Evolutionary conservation across 768 basidiomycete species (phyloP).

Genomic region (Erythrobasidium yunnanense): DNA sequence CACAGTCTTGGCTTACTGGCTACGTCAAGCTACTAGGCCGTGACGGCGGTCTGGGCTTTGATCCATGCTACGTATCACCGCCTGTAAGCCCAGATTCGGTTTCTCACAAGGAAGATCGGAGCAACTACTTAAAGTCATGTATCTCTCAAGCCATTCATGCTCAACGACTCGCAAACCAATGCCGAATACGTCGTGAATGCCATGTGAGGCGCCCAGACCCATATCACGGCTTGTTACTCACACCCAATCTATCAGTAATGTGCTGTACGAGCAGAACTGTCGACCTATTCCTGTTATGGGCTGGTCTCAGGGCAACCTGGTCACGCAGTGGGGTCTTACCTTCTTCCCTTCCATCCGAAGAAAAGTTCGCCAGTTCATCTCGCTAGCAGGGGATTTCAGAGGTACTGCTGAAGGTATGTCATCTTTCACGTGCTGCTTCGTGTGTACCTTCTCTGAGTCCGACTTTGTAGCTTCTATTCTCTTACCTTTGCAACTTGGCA

Average conservation of each 20-base stretch:
- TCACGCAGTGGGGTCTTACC: conserved; percentile 23
- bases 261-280: background rate
- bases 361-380: conserved; percentile 18
- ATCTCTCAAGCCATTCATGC: conserved; percentile 3
- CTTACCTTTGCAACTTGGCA: background rate
- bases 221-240: background rate
- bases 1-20: background rate
- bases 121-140: background rate
- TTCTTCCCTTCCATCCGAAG: conserved; percentile 22
- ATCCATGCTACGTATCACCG: conserved; percentile 21
- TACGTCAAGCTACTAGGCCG: conserved; percentile 15
- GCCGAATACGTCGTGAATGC: conserved; percentile 25
- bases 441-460: too few relatives aligned
- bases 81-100: background rate
- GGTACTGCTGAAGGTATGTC: conserved; percentile 1
- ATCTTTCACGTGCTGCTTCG: too few relatives aligned
- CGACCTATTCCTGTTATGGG: conserved; percentile 4
- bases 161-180: conserved; percentile 19
- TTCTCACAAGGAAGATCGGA: background rate
- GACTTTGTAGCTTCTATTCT: background rate
- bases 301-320: conserved; percentile 11
- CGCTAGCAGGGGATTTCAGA: conserved; percentile 20
- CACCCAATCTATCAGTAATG: background rate
- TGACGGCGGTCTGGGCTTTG: conserved; percentile 7
- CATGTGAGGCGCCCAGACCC: background rate